These are phyloP conservation scores for Plectosphaerella cucumerina DNA, from an alignment of 2,329 filamentous ascomycete genomes.

Conservation along the genomic window DNA sequence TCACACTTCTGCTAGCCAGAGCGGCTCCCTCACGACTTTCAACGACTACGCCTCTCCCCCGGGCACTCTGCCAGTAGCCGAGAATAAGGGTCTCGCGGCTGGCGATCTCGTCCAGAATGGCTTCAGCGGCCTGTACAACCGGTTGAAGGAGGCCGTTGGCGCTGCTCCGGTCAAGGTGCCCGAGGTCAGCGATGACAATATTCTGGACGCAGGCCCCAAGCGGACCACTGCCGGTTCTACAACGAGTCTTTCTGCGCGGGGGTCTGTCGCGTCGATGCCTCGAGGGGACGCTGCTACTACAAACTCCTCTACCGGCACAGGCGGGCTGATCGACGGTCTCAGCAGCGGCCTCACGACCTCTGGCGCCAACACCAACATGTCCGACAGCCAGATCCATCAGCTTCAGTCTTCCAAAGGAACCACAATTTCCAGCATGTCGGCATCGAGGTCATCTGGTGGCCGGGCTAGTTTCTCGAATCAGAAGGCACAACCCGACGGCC, in stretches of 20 bases:
- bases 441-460: slow-evolving; percentile 31
- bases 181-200: slow-evolving; percentile 37
- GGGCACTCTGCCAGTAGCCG: slow-evolving; percentile 49
- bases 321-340: slow-evolving; percentile 24
- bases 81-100: slow-evolving; percentile 61
- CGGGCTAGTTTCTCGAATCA: no score
- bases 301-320: slow-evolving; percentile 25
- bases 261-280: slow-evolving; percentile 26
- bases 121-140: slow-evolving; percentile 82
- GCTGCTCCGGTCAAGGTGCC: slow-evolving; percentile 48
- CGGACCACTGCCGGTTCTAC: not conserved
- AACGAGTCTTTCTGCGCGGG: not conserved
- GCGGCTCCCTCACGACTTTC: slow-evolving; percentile 83
- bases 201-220: slow-evolving; percentile 29
- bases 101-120: slow-evolving; percentile 79
- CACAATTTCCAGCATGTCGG: slow-evolving; percentile 41
- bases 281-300: slow-evolving; percentile 34
- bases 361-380: slow-evolving; percentile 22
- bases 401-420: slow-evolving; percentile 42
- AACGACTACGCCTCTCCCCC: slow-evolving; percentile 81
- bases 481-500: slow-evolving; percentile 34
- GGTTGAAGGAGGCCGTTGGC: slow-evolving; percentile 78
- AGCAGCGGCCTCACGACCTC: slow-evolving; percentile 33
- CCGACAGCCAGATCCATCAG: slow-evolving; percentile 36
- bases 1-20: slow-evolving; percentile 82